A percentile compares a stretch with the other conserved stretches of the same genome.
Conservation (phyloP, 768 basidiomycete genomes). For the Multifurca ochricompacta region DNA sequence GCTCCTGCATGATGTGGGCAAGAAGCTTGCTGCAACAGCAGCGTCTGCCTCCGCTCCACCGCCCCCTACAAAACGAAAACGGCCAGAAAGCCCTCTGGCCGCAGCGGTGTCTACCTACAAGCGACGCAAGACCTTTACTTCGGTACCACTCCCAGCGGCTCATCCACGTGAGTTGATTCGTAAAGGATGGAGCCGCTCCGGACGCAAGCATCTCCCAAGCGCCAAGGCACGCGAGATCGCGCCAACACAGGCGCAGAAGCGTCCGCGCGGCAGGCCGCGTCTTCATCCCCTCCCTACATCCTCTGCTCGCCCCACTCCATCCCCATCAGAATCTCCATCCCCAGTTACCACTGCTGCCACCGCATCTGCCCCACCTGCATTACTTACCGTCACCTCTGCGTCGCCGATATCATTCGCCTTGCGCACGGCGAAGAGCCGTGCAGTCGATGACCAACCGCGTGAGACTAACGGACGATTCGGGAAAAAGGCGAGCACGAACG, state of each 20-base stretch:
- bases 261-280: constrained; percentile 17
- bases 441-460: constrained; percentile 48
- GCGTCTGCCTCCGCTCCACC: constrained; percentile 29
- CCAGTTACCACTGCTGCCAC: neutral
- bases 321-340: neutral
- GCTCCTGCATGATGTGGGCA: constrained; percentile 42
- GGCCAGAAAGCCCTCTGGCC: constrained; percentile 14
- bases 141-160: constrained; percentile 1
- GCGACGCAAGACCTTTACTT: constrained; percentile 34
- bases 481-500: constrained; percentile 46
- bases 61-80: constrained; percentile 15
- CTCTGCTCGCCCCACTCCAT: neutral
- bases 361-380: constrained; percentile 8
- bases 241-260: constrained; percentile 19
- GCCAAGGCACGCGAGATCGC: constrained; percentile 29
- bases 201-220: constrained; percentile 27
- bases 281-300: constrained; percentile 10
- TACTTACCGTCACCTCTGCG: constrained; percentile 4
- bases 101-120: constrained; percentile 33
- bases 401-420: constrained; percentile 1
- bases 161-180: constrained; percentile 23
- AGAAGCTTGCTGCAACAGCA: constrained; percentile 37
- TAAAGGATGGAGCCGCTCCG: constrained; percentile 26
- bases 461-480: constrained; percentile 61
- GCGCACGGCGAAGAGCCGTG: constrained; percentile 36